Conservation (phyloP, 139 green algal genomes). For the Tetradesmus obliquus region DNA sequence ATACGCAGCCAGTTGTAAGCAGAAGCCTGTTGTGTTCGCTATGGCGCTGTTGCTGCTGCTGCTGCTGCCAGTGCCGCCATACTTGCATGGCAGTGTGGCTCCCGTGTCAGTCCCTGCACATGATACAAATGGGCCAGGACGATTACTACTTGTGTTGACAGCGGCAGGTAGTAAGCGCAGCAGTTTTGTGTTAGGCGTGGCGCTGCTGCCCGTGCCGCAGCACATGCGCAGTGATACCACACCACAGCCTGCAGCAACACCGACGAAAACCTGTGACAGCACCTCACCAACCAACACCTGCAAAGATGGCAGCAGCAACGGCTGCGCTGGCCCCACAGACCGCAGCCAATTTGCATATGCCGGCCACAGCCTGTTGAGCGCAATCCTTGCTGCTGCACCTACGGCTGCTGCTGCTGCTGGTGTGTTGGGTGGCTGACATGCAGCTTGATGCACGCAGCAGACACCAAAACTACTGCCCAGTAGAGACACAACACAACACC, state of each 20-base stretch:
- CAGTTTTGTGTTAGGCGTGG: too few species aligned
- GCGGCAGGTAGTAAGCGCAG: too few species aligned
- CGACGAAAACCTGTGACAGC: background rate
- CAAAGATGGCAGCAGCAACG: background rate
- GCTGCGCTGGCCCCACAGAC: conserved; percentile 21
- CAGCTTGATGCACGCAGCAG: too few species aligned
- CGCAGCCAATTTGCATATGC: conserved; percentile 42
- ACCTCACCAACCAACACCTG: background rate
- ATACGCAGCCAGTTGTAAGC: too few species aligned
- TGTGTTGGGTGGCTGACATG: too few species aligned
- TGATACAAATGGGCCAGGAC: background rate
- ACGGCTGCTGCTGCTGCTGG: too few species aligned
- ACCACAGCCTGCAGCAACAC: background rate
- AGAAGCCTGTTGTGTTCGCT: too few species aligned
- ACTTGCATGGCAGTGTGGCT: conserved; percentile 20
- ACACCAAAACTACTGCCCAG: too few species aligned
- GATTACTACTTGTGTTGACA: too few species aligned
- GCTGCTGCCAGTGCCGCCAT: conserved; percentile 24
- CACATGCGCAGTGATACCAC: background rate
- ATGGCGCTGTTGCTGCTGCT: background rate
- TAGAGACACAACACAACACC: too few species aligned
- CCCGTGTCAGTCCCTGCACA: conserved; percentile 19
- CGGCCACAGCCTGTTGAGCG: conserved; percentile 10
- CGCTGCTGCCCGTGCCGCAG: too few species aligned
- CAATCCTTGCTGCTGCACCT: too few species aligned